A percentile compares a stretch with the other conserved stretches of the same genome.
Evolutionary conservation across 2,329 filamentous ascomycete genomes (phyloP).

Genomic region (Allantophomopsis cytisporea): DNA sequence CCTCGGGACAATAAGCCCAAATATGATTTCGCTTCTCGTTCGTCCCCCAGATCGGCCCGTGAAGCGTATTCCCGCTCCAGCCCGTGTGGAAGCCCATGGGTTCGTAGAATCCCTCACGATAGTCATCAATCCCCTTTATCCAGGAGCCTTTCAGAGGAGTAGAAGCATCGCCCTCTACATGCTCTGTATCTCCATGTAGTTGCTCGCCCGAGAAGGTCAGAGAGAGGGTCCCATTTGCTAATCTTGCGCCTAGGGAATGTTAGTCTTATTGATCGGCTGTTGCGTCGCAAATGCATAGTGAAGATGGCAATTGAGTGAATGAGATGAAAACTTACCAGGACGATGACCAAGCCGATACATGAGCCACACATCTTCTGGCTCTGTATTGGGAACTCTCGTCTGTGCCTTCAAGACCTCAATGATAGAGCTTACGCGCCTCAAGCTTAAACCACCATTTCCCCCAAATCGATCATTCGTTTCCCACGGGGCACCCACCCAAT

Average conservation of each 20-base stretch:
- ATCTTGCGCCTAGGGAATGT: slow-evolving; percentile 17
- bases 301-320: too few relatives aligned
- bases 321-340: slow-evolving; percentile 15
- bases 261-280: too few relatives aligned
- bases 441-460: slow-evolving; percentile 22
- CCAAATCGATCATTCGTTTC: slow-evolving; percentile 16
- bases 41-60: slow-evolving; percentile 32
- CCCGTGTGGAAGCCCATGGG: slow-evolving; percentile 47
- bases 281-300: too few relatives aligned
- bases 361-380: slow-evolving; percentile 44
- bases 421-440: slow-evolving; percentile 37
- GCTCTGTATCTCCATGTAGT: slow-evolving; percentile 21
- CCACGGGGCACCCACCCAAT: slow-evolving; percentile 22
- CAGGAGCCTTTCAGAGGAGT: slow-evolving; percentile 14
- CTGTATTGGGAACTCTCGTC: slow-evolving; percentile 24
- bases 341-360: slow-evolving; percentile 34
- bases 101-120: slow-evolving; percentile 36
- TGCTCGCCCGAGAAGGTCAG: slow-evolving; percentile 36
- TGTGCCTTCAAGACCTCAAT: slow-evolving; percentile 35
- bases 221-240: slow-evolving; percentile 36
- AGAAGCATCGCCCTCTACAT: slow-evolving; percentile 10
- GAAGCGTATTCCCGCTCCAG: slow-evolving; percentile 29
- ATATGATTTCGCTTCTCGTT: slow-evolving; percentile 32
- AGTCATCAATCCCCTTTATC: slow-evolving; percentile 31
- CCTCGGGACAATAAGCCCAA: slow-evolving; percentile 42